Evolutionary conservation across 495 filamentous ascomycete genomes (phyloP).

Genomic region (Talaromyces proteolyticus): DNA sequence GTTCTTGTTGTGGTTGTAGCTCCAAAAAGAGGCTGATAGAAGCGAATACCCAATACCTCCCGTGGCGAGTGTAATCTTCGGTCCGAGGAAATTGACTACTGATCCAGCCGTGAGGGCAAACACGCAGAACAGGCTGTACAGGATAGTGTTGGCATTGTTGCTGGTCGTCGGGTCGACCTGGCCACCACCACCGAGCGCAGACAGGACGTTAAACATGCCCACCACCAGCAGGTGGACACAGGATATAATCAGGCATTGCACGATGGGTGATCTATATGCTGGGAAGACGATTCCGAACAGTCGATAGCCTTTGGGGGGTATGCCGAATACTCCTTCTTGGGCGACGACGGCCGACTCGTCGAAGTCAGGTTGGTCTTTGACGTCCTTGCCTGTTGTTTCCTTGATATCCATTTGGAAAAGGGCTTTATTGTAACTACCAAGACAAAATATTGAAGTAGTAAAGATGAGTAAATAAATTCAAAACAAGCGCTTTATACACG

Average conservation of each 20-base stretch:
- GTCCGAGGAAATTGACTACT: slow-evolving; percentile 10
- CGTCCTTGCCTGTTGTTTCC: not conserved
- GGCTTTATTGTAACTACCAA: no score
- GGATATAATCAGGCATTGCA: slow-evolving; percentile 10
- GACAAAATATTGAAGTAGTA: no score
- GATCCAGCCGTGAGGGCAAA: slow-evolving; percentile 9
- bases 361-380: not conserved
- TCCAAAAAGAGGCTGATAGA: slow-evolving; percentile 11
- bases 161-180: slow-evolving; percentile 12
- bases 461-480: no score
- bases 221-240: slow-evolving; percentile 11
- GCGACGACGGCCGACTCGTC: not conserved
- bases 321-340: not conserved
- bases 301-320: slow-evolving; percentile 7
- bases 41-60: slow-evolving; percentile 12
- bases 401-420: not conserved
- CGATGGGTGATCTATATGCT: slow-evolving; percentile 10
- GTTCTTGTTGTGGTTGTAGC: slow-evolving; percentile 10
- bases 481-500: no score
- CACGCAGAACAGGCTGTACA: slow-evolving; percentile 11
- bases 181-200: slow-evolving; percentile 11
- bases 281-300: slow-evolving; percentile 7
- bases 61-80: slow-evolving; percentile 10
- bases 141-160: slow-evolving; percentile 12
- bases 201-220: slow-evolving; percentile 12